A percentile compares a stretch with the other conserved stretches of the same genome.
Evolutionary conservation across 2,329 filamentous ascomycete species (phyloP).

Genomic region (Aureobasidium sp.): DNA sequence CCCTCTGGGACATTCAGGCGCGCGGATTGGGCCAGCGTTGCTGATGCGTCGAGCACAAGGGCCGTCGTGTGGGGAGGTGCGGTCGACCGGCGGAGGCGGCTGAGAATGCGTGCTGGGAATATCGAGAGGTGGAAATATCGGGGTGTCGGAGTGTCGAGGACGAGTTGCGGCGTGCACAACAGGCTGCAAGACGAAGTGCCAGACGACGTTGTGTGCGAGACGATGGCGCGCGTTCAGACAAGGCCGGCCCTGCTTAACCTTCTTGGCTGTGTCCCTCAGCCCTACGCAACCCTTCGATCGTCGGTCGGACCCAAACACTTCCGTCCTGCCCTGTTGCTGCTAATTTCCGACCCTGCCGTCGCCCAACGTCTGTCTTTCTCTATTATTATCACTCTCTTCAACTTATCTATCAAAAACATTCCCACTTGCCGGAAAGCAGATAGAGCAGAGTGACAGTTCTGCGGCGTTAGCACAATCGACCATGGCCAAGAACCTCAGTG

Average conservation of each 20-base stretch:
- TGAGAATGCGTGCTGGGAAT: background rate
- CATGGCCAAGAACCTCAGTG: too few relatives aligned
- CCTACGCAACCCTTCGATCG: background rate
- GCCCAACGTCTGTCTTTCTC: too few relatives aligned
- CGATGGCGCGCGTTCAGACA: constrained; percentile 1
- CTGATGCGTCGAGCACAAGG: background rate
- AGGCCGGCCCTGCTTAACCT: background rate
- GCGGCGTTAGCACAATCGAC: too few relatives aligned
- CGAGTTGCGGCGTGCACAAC: constrained; percentile 1
- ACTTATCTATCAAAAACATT: too few relatives aligned
- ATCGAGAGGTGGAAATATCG: background rate
- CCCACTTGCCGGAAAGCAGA: too few relatives aligned
- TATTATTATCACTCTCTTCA: too few relatives aligned
- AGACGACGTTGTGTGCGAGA: constrained; percentile 3
- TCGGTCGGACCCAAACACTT: background rate
- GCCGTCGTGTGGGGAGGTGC: background rate
- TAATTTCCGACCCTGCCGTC: background rate
- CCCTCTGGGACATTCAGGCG: constrained; percentile 19
- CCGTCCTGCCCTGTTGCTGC: background rate
- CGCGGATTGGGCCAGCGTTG: constrained; percentile 21
- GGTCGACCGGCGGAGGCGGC: background rate
- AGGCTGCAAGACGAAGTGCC: background rate
- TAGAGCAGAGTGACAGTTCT: too few relatives aligned
- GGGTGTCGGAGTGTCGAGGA: background rate
- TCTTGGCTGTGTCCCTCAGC: background rate